phyloP scores from a whole-genome alignment of 352 stramenopile genomes.

The Pythium phragmitis region DNA sequence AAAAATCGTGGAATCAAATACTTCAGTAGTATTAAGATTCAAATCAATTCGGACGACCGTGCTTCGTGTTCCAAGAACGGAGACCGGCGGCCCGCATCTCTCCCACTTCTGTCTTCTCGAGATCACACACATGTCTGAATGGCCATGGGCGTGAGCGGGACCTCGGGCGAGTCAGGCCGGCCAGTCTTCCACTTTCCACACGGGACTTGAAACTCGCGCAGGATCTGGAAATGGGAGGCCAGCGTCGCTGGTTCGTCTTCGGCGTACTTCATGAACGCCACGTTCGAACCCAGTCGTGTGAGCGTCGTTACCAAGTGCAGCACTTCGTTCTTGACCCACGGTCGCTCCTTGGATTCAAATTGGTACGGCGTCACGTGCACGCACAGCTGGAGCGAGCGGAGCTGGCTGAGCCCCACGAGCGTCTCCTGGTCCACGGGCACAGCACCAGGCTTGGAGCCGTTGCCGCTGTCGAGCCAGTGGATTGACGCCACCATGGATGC shows the following conservation, averaged over 20 bases:
- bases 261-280: slow-evolving; percentile 12
- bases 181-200: slow-evolving; percentile 14
- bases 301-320: slow-evolving; percentile 15
- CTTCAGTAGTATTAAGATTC: neutral
- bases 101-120: neutral
- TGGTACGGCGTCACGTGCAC: slow-evolving; percentile 74
- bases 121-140: slow-evolving; percentile 14
- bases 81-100: neutral
- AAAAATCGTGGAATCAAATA: no score
- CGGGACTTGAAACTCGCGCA: slow-evolving; percentile 18
- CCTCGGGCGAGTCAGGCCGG: slow-evolving; percentile 14
- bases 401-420: slow-evolving; percentile 34
- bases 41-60: neutral
- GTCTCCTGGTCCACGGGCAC: slow-evolving; percentile 38
- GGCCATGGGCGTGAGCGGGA: slow-evolving; percentile 9
- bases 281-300: slow-evolving; percentile 2
- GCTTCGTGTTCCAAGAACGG: neutral
- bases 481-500: slow-evolving; percentile 45
- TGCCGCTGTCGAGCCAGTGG: slow-evolving; percentile 65
- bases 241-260: slow-evolving; percentile 13
- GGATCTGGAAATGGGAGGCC: slow-evolving; percentile 16
- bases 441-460: slow-evolving; percentile 43
- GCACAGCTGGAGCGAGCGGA: slow-evolving; percentile 43
- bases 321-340: slow-evolving; percentile 56
- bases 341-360: slow-evolving; percentile 39